Base-by-base conservation (phyloP, 2,329 filamentous ascomycete species). In the Talaromyces sp. region DNA sequence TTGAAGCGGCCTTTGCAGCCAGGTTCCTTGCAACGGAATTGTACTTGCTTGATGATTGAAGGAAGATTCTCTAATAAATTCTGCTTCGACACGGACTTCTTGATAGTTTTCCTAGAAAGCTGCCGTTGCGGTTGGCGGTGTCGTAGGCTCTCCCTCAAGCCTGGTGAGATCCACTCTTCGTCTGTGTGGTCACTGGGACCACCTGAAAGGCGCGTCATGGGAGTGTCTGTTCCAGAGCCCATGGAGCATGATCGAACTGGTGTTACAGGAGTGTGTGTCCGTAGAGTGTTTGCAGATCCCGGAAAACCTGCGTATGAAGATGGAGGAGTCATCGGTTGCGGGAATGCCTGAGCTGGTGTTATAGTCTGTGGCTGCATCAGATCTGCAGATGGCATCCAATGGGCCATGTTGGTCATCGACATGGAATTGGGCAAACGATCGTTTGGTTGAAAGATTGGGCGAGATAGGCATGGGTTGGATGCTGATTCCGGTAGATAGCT, bases 1-100 rank as follows among this genome's bases (percentile, higher is more conserved):
- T 78, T 77, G 65, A 81, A 81, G 5, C 73, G 73, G 7, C 73
- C 74, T 56, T 71, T 71, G 63, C 77, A 79, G 7, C 73, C 75
- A 1, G 71, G 69, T 48, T 74, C 70, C 40, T 71, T 70, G 68
- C 77, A 75, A 61, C 71, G 69, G 63, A 76, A 73, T 35, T 73
- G 71, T 2, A 78, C 69, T 65, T 74, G 69, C 52, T 72, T 73
- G 45, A 75, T 74, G 43, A 74, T 70, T 0, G 70, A 63, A 0
- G 73, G 73, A 2, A 75, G 58, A 52, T 70, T 73, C 53, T 74
- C 73, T 15, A 74, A 60, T 17, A 75, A 52, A 43, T 66, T 71
- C 52, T 73, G 72, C 57, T 72, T 73, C 11, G 70, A 72, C 0
- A 67, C 64, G 19, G 67, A 64, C 57, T 68, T 67, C 58, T 65